phyloP scores from a whole-genome alignment of 352 stramenopile species.

The Phytophthora multivora region DNA sequence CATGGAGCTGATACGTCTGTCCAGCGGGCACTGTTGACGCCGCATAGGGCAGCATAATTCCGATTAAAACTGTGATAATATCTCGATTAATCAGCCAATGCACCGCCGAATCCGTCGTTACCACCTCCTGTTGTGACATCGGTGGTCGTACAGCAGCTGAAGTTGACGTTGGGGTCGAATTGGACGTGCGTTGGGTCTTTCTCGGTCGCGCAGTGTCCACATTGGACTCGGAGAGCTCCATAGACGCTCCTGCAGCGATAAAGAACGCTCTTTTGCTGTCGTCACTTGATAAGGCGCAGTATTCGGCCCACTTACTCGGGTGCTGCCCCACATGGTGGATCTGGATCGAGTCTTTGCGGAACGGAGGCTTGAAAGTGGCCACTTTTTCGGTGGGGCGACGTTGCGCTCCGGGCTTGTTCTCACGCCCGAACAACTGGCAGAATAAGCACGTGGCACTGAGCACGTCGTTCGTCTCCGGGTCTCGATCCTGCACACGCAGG shows the following conservation, averaged over 20 bases:
- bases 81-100: conserved; percentile 34
- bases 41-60: conserved; percentile 21
- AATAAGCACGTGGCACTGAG: conserved; percentile 55
- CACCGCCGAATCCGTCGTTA: background rate
- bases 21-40: background rate
- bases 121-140: background rate
- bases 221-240: conserved; percentile 8
- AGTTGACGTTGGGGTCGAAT: conserved; percentile 1
- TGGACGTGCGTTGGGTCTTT: conserved; percentile 16
- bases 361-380: conserved; percentile 63
- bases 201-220: background rate
- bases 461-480: conserved; percentile 44
- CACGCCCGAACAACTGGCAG: conserved; percentile 66
- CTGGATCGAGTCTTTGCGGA: conserved; percentile 71
- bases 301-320: conserved; percentile 46
- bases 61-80: conserved; percentile 30
- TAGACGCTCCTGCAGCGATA: conserved; percentile 24
- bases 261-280: conserved; percentile 64
- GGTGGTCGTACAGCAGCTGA: conserved; percentile 3
- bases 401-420: conserved; percentile 42
- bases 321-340: conserved; percentile 66
- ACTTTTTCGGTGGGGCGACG: conserved; percentile 61
- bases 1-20: conserved; percentile 19
- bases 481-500: conserved; percentile 34
- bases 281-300: conserved; percentile 44